Conservation (phyloP, 2,329 filamentous ascomycete species). For the Diplodia scrobiculata region DNA sequence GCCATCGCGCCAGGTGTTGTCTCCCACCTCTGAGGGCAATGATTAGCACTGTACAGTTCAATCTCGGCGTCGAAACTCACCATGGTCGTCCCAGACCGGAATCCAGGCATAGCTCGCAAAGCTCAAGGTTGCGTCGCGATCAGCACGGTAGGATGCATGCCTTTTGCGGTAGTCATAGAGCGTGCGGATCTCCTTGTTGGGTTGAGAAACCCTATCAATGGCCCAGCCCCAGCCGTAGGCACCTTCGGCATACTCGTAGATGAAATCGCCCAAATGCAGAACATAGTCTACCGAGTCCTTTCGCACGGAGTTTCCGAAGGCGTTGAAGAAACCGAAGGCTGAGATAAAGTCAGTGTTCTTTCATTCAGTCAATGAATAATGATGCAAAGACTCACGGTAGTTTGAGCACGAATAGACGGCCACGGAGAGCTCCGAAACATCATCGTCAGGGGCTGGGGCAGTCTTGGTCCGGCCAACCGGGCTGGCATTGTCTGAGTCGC, state of each 20-base stretch:
- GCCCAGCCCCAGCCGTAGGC: conserved; percentile 43
- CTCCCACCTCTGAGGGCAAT: conserved; percentile 40
- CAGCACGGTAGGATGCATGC: conserved; percentile 47
- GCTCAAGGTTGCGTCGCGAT: conserved; percentile 46
- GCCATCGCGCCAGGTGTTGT: conserved; percentile 49
- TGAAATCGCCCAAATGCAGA: conserved; percentile 48
- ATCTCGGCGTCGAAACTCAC: conserved; percentile 10
- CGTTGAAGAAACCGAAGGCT: conserved; percentile 54
- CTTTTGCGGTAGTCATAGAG: conserved; percentile 51
- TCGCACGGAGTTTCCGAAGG: conserved; percentile 48
- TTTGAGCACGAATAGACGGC: conserved; percentile 74
- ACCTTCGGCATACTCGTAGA: conserved; percentile 48
- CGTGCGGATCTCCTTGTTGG: conserved; percentile 45
- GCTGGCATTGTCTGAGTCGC: conserved; percentile 61
- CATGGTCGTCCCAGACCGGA: conserved; percentile 45
- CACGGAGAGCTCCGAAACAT: conserved; percentile 61
- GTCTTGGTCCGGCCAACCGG: conserved; percentile 70
- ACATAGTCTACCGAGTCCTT: conserved; percentile 49
- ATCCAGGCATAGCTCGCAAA: conserved; percentile 50
- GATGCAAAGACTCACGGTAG: conserved; percentile 53
- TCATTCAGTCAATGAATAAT: not conserved
- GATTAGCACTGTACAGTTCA: not conserved
- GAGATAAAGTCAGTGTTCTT: not conserved
- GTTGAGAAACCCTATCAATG: conserved; percentile 40
- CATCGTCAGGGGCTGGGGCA: conserved; percentile 57